Evolutionary conservation across 1,139 yeast species (phyloP).

Genomic region (Suhomyces bokatorum): DNA sequence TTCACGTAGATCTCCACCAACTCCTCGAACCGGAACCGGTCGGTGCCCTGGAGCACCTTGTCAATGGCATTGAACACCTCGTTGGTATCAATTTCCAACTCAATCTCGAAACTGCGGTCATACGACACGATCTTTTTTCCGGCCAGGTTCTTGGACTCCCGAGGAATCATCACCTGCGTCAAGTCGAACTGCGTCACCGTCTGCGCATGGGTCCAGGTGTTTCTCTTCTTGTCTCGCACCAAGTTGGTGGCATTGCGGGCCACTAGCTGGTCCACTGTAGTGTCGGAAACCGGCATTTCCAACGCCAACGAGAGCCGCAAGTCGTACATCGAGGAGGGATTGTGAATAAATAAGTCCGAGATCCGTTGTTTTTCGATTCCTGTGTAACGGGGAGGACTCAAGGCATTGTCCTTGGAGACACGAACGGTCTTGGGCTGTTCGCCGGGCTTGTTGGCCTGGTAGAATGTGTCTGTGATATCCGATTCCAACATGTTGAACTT

Average conservation of each 20-base stretch:
- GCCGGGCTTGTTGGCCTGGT: conserved; percentile 38
- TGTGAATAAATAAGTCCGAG: conserved; percentile 66
- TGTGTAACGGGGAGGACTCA: conserved; percentile 63
- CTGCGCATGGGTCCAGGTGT: conserved; percentile 63
- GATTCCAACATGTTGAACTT: conserved; percentile 44
- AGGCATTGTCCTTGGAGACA: conserved; percentile 58
- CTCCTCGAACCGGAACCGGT: conserved; percentile 66
- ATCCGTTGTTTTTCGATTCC: conserved; percentile 74
- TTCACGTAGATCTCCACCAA: conserved; percentile 70
- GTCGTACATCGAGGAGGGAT: conserved; percentile 80
- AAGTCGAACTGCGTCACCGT: conserved; percentile 72
- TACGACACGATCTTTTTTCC: conserved; percentile 42
- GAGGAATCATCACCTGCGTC: conserved; percentile 58
- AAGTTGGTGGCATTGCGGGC: conserved; percentile 46
- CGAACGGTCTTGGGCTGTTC: conserved; percentile 64
- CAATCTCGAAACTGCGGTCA: conserved; percentile 56
- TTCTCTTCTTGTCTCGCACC: conserved; percentile 64
- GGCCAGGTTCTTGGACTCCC: conserved; percentile 43
- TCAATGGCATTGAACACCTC: conserved; percentile 67
- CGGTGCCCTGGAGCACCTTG: conserved; percentile 46
- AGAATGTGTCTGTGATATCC: conserved; percentile 44
- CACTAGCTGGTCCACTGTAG: conserved; percentile 44
- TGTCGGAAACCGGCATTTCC: conserved; percentile 69
- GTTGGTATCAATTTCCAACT: conserved; percentile 69
- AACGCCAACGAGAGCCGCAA: conserved; percentile 71